Conservation (phyloP, 305 asterid genomes). For the Withania somnifera region DNA sequence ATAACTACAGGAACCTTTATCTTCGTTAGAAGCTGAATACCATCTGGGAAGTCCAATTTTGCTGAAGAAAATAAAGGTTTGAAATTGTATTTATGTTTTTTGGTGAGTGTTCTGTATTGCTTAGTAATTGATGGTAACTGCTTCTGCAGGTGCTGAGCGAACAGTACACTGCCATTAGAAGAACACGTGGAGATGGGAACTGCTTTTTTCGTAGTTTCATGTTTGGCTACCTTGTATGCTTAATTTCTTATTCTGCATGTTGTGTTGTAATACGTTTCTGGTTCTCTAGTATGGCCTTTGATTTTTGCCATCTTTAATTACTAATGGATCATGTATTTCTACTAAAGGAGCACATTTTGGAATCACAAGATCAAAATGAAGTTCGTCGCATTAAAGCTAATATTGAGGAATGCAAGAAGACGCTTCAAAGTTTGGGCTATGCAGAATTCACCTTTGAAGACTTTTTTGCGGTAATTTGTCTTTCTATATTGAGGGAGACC, state of each 20-base stretch:
- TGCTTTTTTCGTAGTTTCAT: slow-evolving; percentile 96
- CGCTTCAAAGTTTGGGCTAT: slow-evolving; percentile 81
- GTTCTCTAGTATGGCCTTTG: neutral
- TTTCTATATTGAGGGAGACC: slow-evolving; percentile 7
- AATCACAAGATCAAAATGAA: slow-evolving; percentile 67
- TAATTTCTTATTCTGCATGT: slow-evolving; percentile 4
- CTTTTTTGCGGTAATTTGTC: slow-evolving; percentile 54
- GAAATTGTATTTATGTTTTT: neutral
- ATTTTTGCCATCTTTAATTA: neutral
- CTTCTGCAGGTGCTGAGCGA: slow-evolving; percentile 50
- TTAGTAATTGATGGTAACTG: neutral
- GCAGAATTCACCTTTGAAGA: slow-evolving; percentile 95
- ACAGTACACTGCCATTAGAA: slow-evolving; percentile 74
- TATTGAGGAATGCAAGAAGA: slow-evolving; percentile 74
- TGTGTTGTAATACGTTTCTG: neutral
- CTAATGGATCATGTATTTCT: slow-evolving; percentile 15
- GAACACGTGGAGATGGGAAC: slow-evolving; percentile 92
- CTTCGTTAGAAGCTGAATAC: slow-evolving; percentile 71
- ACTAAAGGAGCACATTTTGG: slow-evolving; percentile 71
- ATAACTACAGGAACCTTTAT: slow-evolving; percentile 65
- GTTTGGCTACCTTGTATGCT: slow-evolving; percentile 86
- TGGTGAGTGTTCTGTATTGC: neutral
- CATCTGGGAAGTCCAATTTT: slow-evolving; percentile 71
- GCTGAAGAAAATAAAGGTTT: slow-evolving; percentile 80
- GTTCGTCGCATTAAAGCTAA: slow-evolving; percentile 50